Base-by-base conservation (phyloP, 2,329 filamentous ascomycete species). In the Colletotrichum higginsianum region DNA sequence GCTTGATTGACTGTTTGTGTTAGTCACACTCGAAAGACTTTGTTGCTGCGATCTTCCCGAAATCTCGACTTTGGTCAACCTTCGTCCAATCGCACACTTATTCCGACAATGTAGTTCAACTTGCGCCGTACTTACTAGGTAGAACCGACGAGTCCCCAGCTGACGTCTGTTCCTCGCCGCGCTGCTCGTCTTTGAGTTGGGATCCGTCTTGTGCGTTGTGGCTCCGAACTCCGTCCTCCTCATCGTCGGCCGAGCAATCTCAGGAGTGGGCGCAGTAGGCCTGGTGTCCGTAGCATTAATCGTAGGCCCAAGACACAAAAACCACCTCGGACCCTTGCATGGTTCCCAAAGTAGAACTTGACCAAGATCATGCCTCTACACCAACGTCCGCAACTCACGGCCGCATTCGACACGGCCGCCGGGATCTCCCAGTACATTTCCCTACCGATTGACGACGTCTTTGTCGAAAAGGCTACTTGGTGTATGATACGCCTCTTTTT, bases 391-490 rank as follows among this genome's bases (percentile, higher is more conserved):
- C 79, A 87, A 30, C 87, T 85, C 38, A 88, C 88, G 64, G 88
- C 87, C 38, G 77, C 89, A 52, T 82, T 89, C 46, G 86, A 86
- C 23, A 86, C 83, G 55, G 87, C 89, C 80, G 90, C 86, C 78
- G 88, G 88, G 16, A 84, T 90, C 60, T 86, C 87, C 50, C 82
- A 80, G 44, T 84, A 87, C 9, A 82, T 83, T 3, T 86, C 86
- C 0, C 86, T 86, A 12, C 76, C 88, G 16, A 78, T 87, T 6
- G 86, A 86, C 9, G 86, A 86, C 16, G 85, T 78, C 6, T 86
- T 88, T 40, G 85, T 86, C 1, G 82, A 88, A 35, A 79, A 84
- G 21, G 78, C 82, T 3, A 84, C 84, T 4, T 88, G 86, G 86
- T 80, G 86, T 49, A 58, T 16, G 2, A 16, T 13, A 44, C 26